phyloP scores from a whole-genome alignment of 331 rosid genomes.

The Spiraea crenata region DNA sequence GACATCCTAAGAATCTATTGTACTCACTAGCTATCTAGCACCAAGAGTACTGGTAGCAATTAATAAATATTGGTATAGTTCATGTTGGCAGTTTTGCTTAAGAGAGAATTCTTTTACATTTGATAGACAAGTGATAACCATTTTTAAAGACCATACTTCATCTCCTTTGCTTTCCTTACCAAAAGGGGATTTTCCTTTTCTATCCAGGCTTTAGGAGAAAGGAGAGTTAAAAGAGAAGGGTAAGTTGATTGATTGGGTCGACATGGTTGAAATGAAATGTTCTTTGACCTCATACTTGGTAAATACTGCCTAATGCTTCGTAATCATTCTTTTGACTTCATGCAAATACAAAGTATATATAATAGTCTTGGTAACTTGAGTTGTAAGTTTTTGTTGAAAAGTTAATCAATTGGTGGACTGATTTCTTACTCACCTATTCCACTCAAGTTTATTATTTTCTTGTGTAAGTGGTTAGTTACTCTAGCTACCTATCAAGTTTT shows the following conservation, averaged over 20 bases:
- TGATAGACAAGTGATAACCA: slow-evolving; percentile 52
- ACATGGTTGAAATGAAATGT: neutral
- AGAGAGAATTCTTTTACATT: slow-evolving; percentile 39
- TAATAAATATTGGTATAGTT: neutral
- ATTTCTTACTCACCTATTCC: too few relatives aligned
- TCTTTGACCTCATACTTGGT: too few relatives aligned
- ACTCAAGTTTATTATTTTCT: too few relatives aligned
- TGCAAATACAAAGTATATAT: too few relatives aligned
- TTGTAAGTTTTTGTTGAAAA: too few relatives aligned
- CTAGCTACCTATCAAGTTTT: too few relatives aligned
- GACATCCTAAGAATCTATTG: slow-evolving; percentile 19
- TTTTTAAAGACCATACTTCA: neutral
- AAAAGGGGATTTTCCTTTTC: neutral
- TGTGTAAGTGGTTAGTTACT: too few relatives aligned
- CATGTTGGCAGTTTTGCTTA: slow-evolving; percentile 11
- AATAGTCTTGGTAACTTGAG: too few relatives aligned
- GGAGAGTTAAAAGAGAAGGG: neutral
- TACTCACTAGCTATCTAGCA: neutral
- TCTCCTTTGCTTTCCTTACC: neutral
- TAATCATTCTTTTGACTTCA: too few relatives aligned
- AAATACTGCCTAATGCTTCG: too few relatives aligned
- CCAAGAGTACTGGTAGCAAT: neutral
- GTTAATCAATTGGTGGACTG: too few relatives aligned
- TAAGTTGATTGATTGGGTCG: neutral
- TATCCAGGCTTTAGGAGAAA: neutral